Evolutionary conservation across 2,329 filamentous ascomycete species (phyloP), one percentile per base, ranked within the genome.

Genomic region (Curvularia sp.): DNA sequence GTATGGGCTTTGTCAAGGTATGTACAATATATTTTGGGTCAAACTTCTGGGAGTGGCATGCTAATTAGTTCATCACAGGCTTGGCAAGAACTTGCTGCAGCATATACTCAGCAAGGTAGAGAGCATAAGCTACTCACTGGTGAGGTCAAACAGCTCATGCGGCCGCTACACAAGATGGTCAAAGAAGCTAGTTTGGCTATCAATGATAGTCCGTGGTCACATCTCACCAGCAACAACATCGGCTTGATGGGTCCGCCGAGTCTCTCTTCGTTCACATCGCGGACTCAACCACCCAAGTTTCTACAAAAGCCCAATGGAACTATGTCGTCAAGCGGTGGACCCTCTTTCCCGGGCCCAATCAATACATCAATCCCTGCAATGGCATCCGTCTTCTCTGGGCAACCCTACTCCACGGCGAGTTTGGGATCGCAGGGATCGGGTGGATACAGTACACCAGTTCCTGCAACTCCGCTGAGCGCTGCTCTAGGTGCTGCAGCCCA

Each of bases 401-500:
- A 71, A 35, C 66, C 64, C 5, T 73, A 72, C 54, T 65, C 72
- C 7, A 68, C 67, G 10, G 53, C 63, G 4, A 74, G 69, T 53
- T 53, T 75, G 26, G 60, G 67, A 20, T 71, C 70, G 13, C 65
- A 69, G 51, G 67, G 70, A 28, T 74, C 72, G 18, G 69, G 64
- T 49, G 83, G 81, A 12, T 84, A 84, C 47, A 81, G 83, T 22
- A 80, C 84, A 9, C 82, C 85, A 10, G 79, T 93, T 38, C 93
- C 93, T 8, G 92, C 95, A 70, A 97, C 93, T 1, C 93, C 94
- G 7, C 85, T 97, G 61, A 95, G 91, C 68, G 93, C 93, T 15
- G 93, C 93, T 1, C 83, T 97, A 5, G 94, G 93, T 0, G 92
- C 93, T 5, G 93, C 93, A 20, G 91, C 93, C 54, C 93, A 96